phyloP scores from a whole-genome alignment of 148 eudicot genomes.

The Fallopia convolvulus region DNA sequence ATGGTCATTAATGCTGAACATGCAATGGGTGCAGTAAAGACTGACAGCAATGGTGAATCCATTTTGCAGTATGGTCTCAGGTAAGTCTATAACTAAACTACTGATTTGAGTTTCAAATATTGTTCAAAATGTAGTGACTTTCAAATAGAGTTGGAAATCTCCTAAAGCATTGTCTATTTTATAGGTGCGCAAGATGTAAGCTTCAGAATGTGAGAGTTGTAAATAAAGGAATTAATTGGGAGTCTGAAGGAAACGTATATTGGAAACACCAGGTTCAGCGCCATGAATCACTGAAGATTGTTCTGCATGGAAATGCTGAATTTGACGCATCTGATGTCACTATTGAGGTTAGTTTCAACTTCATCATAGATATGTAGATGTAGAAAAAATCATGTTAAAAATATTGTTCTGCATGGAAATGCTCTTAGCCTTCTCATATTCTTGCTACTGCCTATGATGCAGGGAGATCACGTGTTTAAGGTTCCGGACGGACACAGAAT shows the following conservation, averaged over 20 bases:
- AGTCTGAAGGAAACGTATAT: slow-evolving; percentile 46
- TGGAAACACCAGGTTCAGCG: slow-evolving; percentile 89
- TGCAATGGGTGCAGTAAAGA: slow-evolving; percentile 49
- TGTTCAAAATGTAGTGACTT: neutral
- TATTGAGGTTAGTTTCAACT: slow-evolving; percentile 53
- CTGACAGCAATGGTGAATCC: slow-evolving; percentile 41
- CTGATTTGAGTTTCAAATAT: neutral
- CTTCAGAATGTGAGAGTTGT: slow-evolving; percentile 70
- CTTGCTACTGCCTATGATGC: slow-evolving; percentile 23
- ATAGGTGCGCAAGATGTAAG: slow-evolving; percentile 88
- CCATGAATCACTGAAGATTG: slow-evolving; percentile 53
- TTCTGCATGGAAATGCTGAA: slow-evolving; percentile 96
- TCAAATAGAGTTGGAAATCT: neutral
- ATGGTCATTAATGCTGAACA: slow-evolving; percentile 68
- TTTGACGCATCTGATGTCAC: slow-evolving; percentile 87
- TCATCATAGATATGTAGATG: neutral
- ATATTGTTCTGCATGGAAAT: no score
- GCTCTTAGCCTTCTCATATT: neutral
- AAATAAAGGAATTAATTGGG: slow-evolving; percentile 92
- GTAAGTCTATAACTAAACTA: slow-evolving; percentile 22
- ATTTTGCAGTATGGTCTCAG: slow-evolving; percentile 77
- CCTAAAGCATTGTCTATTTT: slow-evolving; percentile 16
- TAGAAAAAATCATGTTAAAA: no score
- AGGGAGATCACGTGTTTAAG: slow-evolving; percentile 89
- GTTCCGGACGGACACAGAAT: slow-evolving; percentile 84